These are phyloP conservation scores for Calonectria leucothoes DNA, from an alignment of 2,329 filamentous ascomycete genomes.

Conservation along the genomic window DNA sequence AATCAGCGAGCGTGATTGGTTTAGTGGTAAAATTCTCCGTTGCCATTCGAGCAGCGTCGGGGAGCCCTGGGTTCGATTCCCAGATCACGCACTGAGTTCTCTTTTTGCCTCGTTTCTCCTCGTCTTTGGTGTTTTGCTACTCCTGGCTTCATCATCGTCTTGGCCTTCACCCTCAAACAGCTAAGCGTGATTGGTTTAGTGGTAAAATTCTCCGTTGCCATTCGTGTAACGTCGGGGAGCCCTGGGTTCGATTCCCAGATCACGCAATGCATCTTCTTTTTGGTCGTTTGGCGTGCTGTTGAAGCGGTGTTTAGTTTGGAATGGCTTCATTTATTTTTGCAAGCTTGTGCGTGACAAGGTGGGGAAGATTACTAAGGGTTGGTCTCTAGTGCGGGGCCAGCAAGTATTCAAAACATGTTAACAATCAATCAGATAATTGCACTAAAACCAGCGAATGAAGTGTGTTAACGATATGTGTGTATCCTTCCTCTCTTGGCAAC, in stretches of 20 bases:
- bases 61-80: background rate
- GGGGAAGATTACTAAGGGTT: background rate
- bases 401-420: background rate
- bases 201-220: slow-evolving; percentile 24
- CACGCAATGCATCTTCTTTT: background rate
- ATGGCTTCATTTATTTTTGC: background rate
- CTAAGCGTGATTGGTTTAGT: slow-evolving; percentile 18
- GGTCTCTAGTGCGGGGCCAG: no score
- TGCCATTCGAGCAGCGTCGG: background rate
- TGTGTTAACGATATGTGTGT: background rate
- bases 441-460: background rate
- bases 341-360: background rate
- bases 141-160: background rate
- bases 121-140: background rate
- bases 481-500: background rate
- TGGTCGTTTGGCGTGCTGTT: background rate
- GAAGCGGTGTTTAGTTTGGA: background rate
- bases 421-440: background rate
- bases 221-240: slow-evolving; percentile 18
- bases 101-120: background rate
- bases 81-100: background rate
- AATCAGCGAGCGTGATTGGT: background rate
- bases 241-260: slow-evolving; percentile 23
- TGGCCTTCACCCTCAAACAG: background rate
- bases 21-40: slow-evolving; percentile 1